Evolutionary conservation across 495 filamentous ascomycete species (phyloP).

Genomic region (Corynascus novoguineensis): DNA sequence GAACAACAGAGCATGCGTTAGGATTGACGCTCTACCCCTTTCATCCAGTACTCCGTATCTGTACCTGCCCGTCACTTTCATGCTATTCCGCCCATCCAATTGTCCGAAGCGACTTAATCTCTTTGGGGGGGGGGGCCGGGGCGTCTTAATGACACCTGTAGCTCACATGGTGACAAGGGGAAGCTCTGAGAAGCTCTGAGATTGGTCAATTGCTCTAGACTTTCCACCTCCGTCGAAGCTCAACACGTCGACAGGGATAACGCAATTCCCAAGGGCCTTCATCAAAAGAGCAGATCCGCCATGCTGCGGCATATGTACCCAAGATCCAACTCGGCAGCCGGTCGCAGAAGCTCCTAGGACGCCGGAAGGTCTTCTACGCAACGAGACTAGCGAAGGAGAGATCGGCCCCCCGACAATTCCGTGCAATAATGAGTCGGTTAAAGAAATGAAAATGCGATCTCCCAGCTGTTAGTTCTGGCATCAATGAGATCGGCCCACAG

Average conservation of each 20-base stretch:
- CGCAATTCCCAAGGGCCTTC: not conserved
- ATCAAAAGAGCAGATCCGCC: not conserved
- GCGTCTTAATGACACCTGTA: too few relatives aligned
- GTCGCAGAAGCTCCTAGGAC: not conserved
- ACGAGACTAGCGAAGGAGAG: not conserved
- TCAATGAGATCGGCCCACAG: slow-evolving; percentile 1
- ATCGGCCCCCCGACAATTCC: not conserved
- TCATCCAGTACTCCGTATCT: too few relatives aligned
- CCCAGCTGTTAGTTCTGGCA: slow-evolving; percentile 1
- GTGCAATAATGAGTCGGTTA: not conserved
- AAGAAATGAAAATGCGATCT: not conserved
- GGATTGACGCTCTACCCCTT: too few relatives aligned
- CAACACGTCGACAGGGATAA: not conserved
- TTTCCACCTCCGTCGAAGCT: not conserved
- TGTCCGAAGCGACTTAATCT: too few relatives aligned
- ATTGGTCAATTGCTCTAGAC: not conserved
- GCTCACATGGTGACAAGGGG: not conserved
- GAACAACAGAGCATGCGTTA: too few relatives aligned
- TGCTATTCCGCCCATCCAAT: too few relatives aligned
- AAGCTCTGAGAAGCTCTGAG: not conserved
- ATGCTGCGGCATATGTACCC: not conserved
- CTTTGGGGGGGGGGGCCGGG: too few relatives aligned
- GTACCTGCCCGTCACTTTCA: too few relatives aligned
- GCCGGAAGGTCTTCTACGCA: not conserved
- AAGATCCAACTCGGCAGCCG: not conserved